Evolutionary conservation across 306 rosid genomes (phyloP), one percentile per base, ranked within the genome.

Genomic region (Betula pendula): DNA sequence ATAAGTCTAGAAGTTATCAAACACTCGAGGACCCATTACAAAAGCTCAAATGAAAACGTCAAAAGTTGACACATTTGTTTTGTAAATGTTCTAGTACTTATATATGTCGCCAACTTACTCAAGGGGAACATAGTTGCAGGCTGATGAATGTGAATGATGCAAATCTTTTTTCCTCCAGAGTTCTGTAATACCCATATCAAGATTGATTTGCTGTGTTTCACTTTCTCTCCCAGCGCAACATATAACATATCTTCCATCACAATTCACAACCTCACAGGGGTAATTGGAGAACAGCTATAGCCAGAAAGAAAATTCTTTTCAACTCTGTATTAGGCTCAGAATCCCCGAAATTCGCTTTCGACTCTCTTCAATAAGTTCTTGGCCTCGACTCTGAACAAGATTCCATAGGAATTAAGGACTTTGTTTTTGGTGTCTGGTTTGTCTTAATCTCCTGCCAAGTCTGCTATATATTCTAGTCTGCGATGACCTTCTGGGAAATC

Each of bases 171-270:
- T 33, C 84, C 85, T 0, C 84, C 24, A 73, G 88, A 90, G 69
- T 86, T 92, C 19, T 81, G 74, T 1, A 76, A 25, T 17, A 89
- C 80, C 97, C 98, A 92, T 56, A 81, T 56, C 76, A 94, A 80
- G 55, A 89, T 71, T 42, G 84, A 70, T 38, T 79, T 66, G 72
- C 73, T 83, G 77, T 85, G 82, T 55, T 82, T 71, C 9, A 75
- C 74, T 70, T 80, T 80, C 56, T 71, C 81, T 60, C 98, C 98
- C 65, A 94, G 90, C 2, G 96, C 98, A 55, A 94, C 97, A 40
- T 84, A 88, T 51, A 92, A 77, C 56, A 87, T 85, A 52, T 88
- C 86, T 17, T 79, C 87, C 81, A 53, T 22, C 70, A 5, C 40
- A 35, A 35, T 35, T 35, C 1, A 31, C 40, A 31, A n/a, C n/a